Base-by-base conservation (phyloP, 495 filamentous ascomycete species). In the Lasiosphaeria hispida region DNA sequence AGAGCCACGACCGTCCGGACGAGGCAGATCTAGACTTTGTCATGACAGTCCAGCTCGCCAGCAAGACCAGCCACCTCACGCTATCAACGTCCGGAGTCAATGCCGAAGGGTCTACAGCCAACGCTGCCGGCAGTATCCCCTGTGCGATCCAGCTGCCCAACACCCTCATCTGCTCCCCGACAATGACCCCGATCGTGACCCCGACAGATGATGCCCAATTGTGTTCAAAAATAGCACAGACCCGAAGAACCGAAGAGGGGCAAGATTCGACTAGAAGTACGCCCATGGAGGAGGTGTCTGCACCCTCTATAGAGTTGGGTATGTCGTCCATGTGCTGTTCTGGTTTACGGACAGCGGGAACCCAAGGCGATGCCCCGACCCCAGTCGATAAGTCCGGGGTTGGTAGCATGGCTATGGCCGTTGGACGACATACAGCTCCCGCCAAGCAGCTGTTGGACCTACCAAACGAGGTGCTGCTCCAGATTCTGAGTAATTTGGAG, bases 391-490 rank as follows among this genome's bases (percentile, higher is more conserved):
- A 43, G 9, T 13, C 53, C 17, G 39, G 14, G 1, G 34, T 33
- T 18, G 40, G 3, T 44, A 38, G 15, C 33, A 18, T 33, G 37
- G 23, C 6, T 8, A 38, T 5, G n/a, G 39, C 40, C 14, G 34
- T 52, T n/a, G 14, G 17, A 18, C 43, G 18, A 38, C 38, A 37
- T 43, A 34, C 5, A 1, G 14, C 15, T 11, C 48, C 15, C 13
- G 43, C 3, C 19, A 44, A 19, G 18, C 55, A 60, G n/a, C 53
- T 68, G 19, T 55, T 49, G 11, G 67, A 68, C 59, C 65, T 85
- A 53, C 83, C 83, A 47, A 75, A 77, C 62, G 84, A 86, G 68
- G 71, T 86, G 61, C 63, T 85, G 43, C 73, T 81, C 60, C 73
- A 78, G 50, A 68, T 85, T 48, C 71, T 84, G 54, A 69, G 75